Evolutionary conservation across 164 flowering plant genomes (phyloP), one percentile per base, ranked within the genome.

Genomic region (Litsea cubeba): DNA sequence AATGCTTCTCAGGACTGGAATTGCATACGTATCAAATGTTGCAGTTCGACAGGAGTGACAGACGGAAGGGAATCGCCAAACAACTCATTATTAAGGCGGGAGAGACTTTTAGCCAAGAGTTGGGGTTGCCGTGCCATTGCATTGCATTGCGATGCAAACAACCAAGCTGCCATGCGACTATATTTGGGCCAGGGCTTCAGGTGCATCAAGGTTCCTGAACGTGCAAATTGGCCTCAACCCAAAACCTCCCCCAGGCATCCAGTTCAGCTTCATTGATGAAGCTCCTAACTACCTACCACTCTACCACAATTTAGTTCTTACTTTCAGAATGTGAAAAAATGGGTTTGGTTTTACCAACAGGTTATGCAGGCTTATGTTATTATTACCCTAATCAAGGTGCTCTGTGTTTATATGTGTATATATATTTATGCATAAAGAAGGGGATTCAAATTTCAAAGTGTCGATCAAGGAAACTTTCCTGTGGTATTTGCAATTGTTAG

Each of bases 251-350:
- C 92, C 94, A 6, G 87, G 92, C 71, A 65, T 86, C 46, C 81
- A 81, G 71, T 93, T 91, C 82, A 74, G 69, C 84, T 93, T 95
- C 90, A 93, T 95, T 95, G 99, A 91, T 95, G 99, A 95, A 95
- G 87, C 93, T 93, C 69, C 79, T 94, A 28, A 80, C 79, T 25
- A 46, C 73, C 69, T 62, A 77, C 69, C 24, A 80, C 60, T 17
- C 79, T 32, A 24, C 51, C n/a, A 40, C 71, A 50, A 68, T 28
- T 66, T 68, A 51, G 46, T 46, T 68, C 71, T 8, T 40, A 23
- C 46, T 40, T 40, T 1, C 46, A 14, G n/a, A 66, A 17, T 15
- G 32, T 2, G 35, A 66, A 66, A 3, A 23, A 64, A 35, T 54
- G 60, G 40, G 28, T 18, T 23, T 25, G 46, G 46, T 17, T 66